Conservation (phyloP, 805 yeast species). For the Yarrowia yakushimensis region DNA sequence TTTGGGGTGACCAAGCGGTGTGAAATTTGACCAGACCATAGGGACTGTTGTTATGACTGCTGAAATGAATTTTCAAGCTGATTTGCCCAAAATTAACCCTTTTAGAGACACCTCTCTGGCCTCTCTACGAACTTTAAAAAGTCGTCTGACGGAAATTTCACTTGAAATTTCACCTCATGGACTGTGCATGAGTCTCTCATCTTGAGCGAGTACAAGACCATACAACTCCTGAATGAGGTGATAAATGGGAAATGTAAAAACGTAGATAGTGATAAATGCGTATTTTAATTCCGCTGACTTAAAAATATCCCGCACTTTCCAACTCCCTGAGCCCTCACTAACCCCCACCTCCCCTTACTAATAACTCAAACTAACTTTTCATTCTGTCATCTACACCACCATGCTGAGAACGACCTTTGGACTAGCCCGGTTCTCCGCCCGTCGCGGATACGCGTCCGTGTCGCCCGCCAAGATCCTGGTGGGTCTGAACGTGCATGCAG, state of each 20-base stretch:
- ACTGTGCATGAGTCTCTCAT: too few relatives aligned
- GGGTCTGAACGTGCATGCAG: constrained; percentile 20
- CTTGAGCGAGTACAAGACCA: too few relatives aligned
- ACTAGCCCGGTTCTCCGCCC: neutral
- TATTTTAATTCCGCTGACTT: too few relatives aligned
- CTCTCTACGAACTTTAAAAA: neutral
- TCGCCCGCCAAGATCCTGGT: constrained; percentile 24
- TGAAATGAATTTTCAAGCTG: neutral
- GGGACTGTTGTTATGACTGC: too few relatives aligned
- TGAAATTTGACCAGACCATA: neutral
- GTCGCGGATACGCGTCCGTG: constrained; percentile 1
- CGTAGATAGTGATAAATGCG: too few relatives aligned
- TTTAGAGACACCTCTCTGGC: neutral
- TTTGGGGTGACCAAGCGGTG: neutral
- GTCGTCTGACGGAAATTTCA: constrained; percentile 16
- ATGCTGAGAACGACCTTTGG: neutral
- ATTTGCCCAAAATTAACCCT: neutral
- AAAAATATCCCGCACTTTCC: too few relatives aligned
- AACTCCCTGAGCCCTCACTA: neutral
- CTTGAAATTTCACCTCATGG: neutral
- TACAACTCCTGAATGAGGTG: too few relatives aligned
- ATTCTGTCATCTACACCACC: neutral
- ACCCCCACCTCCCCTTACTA: neutral
- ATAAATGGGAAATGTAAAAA: too few relatives aligned
- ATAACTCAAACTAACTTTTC: constrained; percentile 11